Conservation (phyloP, 2,329 filamentous ascomycete species). For the Aspergillus brunneoviolaceus region DNA sequence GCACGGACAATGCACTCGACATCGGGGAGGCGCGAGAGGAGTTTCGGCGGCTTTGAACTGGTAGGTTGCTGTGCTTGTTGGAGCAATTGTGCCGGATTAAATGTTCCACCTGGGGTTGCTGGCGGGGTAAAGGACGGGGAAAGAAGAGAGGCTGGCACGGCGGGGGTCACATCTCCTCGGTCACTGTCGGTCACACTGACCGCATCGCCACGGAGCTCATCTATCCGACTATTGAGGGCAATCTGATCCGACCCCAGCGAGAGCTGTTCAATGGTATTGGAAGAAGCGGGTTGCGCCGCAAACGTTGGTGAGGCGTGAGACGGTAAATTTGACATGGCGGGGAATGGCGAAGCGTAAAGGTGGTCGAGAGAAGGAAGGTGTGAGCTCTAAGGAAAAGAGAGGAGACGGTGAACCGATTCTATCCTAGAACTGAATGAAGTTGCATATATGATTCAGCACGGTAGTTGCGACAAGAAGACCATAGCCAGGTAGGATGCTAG, state of each 20-base stretch:
- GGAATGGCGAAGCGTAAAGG: constrained; percentile 15
- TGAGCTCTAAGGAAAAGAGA: not conserved
- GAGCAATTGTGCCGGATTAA: constrained; percentile 32
- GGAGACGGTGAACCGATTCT: not conserved
- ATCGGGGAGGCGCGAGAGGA: constrained; percentile 73
- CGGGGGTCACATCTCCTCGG: constrained; percentile 41
- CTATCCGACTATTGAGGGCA: constrained; percentile 10
- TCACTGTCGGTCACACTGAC: constrained; percentile 22
- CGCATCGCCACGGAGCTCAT: constrained; percentile 20
- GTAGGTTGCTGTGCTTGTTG: constrained; percentile 29
- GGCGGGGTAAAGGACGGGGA: constrained; percentile 55
- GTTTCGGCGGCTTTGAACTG: constrained; percentile 61
- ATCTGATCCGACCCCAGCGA: constrained; percentile 20
- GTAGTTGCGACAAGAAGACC: not conserved
- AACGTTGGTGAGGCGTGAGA: constrained; percentile 54
- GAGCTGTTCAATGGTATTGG: constrained; percentile 23
- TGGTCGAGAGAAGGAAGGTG: constrained; percentile 4
- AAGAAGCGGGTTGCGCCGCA: constrained; percentile 38
- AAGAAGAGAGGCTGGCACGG: constrained; percentile 53
- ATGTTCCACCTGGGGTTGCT: constrained; percentile 42
- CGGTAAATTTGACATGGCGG: constrained; percentile 55
- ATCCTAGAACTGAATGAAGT: not conserved
- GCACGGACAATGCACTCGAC: constrained; percentile 95
- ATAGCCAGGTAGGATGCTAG: not conserved
- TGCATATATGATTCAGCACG: not conserved